Conservation (phyloP, 2,329 filamentous ascomycete species). For the Paramyrothecium roridum region DNA sequence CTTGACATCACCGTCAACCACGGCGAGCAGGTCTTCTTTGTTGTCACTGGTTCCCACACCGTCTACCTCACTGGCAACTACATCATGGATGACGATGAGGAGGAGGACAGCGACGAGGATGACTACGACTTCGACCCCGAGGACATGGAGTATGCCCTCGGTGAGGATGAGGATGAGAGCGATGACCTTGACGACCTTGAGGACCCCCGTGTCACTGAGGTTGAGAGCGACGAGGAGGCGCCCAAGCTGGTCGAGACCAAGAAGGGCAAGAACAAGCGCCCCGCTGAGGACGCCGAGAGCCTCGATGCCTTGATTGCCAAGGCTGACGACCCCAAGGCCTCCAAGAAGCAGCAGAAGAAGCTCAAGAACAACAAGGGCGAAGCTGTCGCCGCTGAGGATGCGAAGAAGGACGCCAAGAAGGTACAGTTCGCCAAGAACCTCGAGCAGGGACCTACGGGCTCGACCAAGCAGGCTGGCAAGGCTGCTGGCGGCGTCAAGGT, state of each 20-base stretch:
- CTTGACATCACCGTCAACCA: constrained; percentile 90
- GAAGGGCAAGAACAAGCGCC: constrained; percentile 91
- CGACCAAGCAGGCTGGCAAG: constrained; percentile 40
- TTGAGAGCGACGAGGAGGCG: constrained; percentile 73
- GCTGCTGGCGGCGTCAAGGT: constrained; percentile 68
- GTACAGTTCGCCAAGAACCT: constrained; percentile 99
- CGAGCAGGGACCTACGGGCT: constrained; percentile 88
- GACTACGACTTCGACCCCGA: constrained; percentile 82
- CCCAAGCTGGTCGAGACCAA: constrained; percentile 57
- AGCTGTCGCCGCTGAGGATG: constrained; percentile 61
- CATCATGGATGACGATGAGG: constrained; percentile 68
- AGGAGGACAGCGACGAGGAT: constrained; percentile 62
- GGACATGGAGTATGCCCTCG: constrained; percentile 71
- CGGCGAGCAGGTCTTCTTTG: constrained; percentile 88
- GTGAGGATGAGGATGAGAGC: constrained; percentile 67
- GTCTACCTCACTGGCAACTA: constrained; percentile 97
- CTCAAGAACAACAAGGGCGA: constrained; percentile 98
- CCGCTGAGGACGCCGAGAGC: constrained; percentile 69
- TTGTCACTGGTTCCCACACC: constrained; percentile 83
- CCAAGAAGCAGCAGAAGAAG: constrained; percentile 98
- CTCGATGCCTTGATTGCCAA: constrained; percentile 87
- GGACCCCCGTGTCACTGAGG: constrained; percentile 78
- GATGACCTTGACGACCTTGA: constrained; percentile 77
- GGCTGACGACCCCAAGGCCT: constrained; percentile 69
- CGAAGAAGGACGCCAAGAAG: constrained; percentile 73